phyloP scores from a whole-genome alignment of 345 rosid species.

The Linum tenue region DNA sequence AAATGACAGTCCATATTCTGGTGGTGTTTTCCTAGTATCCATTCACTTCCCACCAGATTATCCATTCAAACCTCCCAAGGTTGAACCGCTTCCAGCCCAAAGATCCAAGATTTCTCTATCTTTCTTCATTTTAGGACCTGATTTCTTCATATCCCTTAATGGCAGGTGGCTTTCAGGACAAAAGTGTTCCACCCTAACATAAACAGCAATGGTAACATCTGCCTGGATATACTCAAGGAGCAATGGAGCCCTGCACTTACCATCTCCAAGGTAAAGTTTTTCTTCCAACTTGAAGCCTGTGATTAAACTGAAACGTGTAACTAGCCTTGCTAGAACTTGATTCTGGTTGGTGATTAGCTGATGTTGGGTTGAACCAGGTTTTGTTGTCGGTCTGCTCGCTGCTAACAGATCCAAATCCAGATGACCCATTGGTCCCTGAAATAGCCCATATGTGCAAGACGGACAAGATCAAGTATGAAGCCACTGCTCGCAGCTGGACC shows the following conservation, averaged over 20 bases:
- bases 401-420: constrained; percentile 3
- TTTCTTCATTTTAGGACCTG: not conserved
- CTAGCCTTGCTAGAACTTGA: no score
- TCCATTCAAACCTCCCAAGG: constrained; percentile 8
- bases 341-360: no score
- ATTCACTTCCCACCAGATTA: constrained; percentile 7
- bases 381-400: not conserved
- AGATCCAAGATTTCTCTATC: not conserved
- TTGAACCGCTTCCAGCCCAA: not conserved
- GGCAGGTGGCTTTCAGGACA: constrained; percentile 5
- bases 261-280: not conserved
- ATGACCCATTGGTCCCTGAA: constrained; percentile 2
- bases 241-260: constrained; percentile 8
- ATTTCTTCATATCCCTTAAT: not conserved
- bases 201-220: constrained; percentile 6
- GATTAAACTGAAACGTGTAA: no score
- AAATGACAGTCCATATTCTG: constrained; percentile 4
- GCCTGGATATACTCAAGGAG: constrained; percentile 5
- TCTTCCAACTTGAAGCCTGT: not conserved
- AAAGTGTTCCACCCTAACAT: constrained; percentile 2
- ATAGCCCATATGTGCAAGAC: constrained; percentile 7
- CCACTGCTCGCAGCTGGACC: constrained; percentile 7
- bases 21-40: constrained; percentile 3
- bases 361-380: not conserved
- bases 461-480: constrained; percentile 1